A percentile compares a stretch with the other conserved stretches of the same genome.
phyloP scores from a whole-genome alignment of 2,329 filamentous ascomycete species.

The Volutella citrinella region DNA sequence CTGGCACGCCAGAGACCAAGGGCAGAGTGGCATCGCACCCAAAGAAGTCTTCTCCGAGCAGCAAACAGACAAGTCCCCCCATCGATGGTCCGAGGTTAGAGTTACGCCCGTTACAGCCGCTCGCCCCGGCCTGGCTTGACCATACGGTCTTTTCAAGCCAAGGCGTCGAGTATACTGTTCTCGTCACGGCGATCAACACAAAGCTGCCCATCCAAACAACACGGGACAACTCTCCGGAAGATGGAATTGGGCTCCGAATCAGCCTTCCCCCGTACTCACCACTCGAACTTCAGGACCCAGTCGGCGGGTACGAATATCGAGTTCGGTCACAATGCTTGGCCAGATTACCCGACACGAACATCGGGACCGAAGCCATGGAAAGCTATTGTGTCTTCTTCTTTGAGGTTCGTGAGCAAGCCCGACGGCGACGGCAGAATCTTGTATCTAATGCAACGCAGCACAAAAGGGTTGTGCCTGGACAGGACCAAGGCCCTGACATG shows the following conservation, averaged over 20 bases:
- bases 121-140: slow-evolving; percentile 51
- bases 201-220: slow-evolving; percentile 31
- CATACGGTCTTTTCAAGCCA: slow-evolving; percentile 38
- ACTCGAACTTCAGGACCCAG: slow-evolving; percentile 34
- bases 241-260: slow-evolving; percentile 35
- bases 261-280: slow-evolving; percentile 38
- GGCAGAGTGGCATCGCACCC: slow-evolving; percentile 58
- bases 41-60: slow-evolving; percentile 36
- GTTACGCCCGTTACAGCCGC: slow-evolving; percentile 37
- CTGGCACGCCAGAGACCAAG: slow-evolving; percentile 52
- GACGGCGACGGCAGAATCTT: no score
- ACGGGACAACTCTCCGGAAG: slow-evolving; percentile 16
- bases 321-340: slow-evolving; percentile 44
- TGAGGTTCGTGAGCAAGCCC: slow-evolving; percentile 51
- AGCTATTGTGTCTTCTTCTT: slow-evolving; percentile 51
- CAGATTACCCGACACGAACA: slow-evolving; percentile 32
- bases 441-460: no score
- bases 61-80: slow-evolving; percentile 27
- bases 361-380: slow-evolving; percentile 30
- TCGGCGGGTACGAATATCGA: slow-evolving; percentile 35
- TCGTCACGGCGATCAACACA: slow-evolving; percentile 45
- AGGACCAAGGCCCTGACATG: no score
- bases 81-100: slow-evolving; percentile 18
- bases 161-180: slow-evolving; percentile 35
- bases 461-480: no score